Conservation (phyloP, 257 asterid genomes). For the Prunella vulgaris region DNA sequence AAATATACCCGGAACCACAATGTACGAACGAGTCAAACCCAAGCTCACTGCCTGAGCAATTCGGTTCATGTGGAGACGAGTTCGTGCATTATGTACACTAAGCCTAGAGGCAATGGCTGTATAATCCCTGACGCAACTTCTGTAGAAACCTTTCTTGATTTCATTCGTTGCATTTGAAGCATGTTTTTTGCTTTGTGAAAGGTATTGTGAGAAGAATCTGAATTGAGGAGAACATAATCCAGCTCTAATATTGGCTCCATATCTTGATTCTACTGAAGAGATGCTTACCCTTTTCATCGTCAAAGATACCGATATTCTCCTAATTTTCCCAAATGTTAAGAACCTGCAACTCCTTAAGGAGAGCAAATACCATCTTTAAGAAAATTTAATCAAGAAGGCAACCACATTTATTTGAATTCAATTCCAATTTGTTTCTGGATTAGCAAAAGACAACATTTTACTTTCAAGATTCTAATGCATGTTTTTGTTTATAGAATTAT, state of each 20-base stretch:
- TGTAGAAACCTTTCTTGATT: conserved; percentile 29
- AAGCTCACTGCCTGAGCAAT: conserved; percentile 83
- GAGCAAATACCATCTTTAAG: not conserved
- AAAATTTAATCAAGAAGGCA: conserved; percentile 3
- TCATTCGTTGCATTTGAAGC: conserved; percentile 30
- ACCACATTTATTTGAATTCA: not conserved
- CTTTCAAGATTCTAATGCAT: too few relatives aligned
- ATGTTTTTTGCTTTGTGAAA: conserved; percentile 27
- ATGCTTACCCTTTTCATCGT: conserved; percentile 10
- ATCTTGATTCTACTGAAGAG: conserved; percentile 23
- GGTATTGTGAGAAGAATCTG: conserved; percentile 34
- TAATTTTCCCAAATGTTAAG: conserved; percentile 32
- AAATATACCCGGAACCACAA: conserved; percentile 64
- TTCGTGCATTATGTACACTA: conserved; percentile 20
- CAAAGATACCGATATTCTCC: conserved; percentile 30
- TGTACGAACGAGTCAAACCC: conserved; percentile 64
- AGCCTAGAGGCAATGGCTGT: not conserved
- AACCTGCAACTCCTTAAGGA: conserved; percentile 36
- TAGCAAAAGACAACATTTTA: too few relatives aligned
- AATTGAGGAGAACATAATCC: conserved; percentile 35
- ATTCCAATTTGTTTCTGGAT: not conserved
- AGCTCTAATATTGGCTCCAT: conserved; percentile 34
- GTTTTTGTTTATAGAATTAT: too few relatives aligned
- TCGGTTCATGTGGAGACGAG: conserved; percentile 36
- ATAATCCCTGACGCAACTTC: conserved; percentile 34